These are phyloP conservation scores for Trypanosoma grayi DNA, from an alignment of 208 protist species.

Conservation along the genomic window DNA sequence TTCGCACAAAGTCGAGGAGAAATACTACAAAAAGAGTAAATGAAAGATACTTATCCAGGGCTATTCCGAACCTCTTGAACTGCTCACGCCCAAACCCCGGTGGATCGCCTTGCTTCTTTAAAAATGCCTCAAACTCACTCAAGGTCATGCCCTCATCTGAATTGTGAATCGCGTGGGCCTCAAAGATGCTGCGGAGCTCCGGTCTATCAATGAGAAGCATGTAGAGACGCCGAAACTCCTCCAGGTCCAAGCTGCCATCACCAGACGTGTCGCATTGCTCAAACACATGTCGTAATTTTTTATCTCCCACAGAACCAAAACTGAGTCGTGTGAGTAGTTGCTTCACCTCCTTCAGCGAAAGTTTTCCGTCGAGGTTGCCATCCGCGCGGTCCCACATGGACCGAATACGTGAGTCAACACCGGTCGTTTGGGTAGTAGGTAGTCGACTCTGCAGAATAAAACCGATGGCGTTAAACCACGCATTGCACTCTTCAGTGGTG, in stretches of 20 bases:
- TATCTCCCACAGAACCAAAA: constrained; percentile 22
- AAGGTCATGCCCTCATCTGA: constrained; percentile 34
- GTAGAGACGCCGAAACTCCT: constrained; percentile 56
- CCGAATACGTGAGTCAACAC: constrained; percentile 33
- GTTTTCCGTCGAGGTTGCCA: constrained; percentile 39
- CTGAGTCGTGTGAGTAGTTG: constrained; percentile 47
- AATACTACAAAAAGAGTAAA: constrained; percentile 38
- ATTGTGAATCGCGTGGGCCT: constrained; percentile 21
- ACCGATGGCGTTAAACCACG: constrained; percentile 44
- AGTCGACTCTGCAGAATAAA: constrained; percentile 16
- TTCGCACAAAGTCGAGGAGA: constrained; percentile 35
- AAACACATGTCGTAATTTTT: constrained; percentile 32
- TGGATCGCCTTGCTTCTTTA: constrained; percentile 30
- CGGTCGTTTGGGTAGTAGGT: constrained; percentile 4
- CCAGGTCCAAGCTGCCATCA: constrained; percentile 41
- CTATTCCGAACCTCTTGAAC: constrained; percentile 31
- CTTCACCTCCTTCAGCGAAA: constrained; percentile 47
- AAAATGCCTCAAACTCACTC: constrained; percentile 42
- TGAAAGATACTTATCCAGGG: constrained; percentile 15
- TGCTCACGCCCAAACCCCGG: constrained; percentile 1
- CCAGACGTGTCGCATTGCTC: constrained; percentile 34
- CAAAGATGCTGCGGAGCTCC: constrained; percentile 40
- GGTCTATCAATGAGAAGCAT: constrained; percentile 34
- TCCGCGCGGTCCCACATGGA: constrained; percentile 49
- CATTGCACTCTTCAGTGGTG: constrained; percentile 20